Evolutionary conservation across 2,329 filamentous ascomycete genomes (phyloP).

Genomic region (Clarireedia paspali): DNA sequence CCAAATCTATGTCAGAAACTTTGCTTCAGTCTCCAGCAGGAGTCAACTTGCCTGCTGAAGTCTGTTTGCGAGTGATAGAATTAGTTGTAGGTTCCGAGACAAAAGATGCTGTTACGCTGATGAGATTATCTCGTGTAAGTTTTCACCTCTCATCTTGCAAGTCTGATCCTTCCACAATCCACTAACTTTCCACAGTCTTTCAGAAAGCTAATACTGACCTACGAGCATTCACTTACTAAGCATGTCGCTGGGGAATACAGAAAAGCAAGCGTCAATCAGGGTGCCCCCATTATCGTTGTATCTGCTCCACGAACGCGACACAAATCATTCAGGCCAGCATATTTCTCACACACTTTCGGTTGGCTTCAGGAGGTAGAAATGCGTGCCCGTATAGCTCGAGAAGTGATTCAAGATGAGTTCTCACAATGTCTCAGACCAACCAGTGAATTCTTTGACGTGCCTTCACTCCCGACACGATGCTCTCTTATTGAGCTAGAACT

Average conservation of each 20-base stretch:
- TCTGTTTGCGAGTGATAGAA: constrained; percentile 3
- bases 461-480: neutral
- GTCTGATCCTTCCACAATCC: neutral
- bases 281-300: neutral
- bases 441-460: neutral
- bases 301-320: neutral
- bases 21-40: neutral
- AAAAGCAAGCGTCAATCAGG: neutral
- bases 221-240: neutral
- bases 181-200: constrained; percentile 3
- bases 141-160: neutral
- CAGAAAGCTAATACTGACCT: neutral
- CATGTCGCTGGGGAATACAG: neutral
- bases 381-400: neutral
- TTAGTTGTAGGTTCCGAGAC: neutral
- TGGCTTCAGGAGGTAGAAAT: neutral
- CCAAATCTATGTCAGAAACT: neutral
- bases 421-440: neutral
- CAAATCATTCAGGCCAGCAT: neutral
- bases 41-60: neutral
- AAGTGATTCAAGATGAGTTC: neutral
- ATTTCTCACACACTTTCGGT: neutral
- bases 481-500: neutral
- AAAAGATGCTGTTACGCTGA: neutral
- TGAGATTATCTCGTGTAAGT: constrained; percentile 5